phyloP scores from a whole-genome alignment of 352 stramenopile genomes.

The Phytophthora cactorum region DNA sequence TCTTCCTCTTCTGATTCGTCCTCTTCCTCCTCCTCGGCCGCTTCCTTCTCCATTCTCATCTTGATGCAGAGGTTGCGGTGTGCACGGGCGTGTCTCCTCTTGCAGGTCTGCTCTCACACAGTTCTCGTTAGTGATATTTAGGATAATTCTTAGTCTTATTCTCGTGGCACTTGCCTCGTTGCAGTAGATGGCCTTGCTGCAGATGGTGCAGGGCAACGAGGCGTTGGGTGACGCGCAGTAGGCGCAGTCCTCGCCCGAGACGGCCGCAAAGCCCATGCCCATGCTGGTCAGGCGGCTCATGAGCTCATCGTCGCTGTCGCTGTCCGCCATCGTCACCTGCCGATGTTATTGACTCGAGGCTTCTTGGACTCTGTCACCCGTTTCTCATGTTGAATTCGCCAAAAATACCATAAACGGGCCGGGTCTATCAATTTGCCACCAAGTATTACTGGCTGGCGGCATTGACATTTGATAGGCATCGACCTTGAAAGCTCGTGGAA shows the following conservation, averaged over 20 bases:
- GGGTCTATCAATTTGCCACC: background rate
- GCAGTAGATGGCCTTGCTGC: slow-evolving; percentile 72
- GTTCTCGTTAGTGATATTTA: slow-evolving; percentile 3
- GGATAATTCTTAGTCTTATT: slow-evolving; percentile 13
- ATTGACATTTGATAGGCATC: slow-evolving; percentile 10
- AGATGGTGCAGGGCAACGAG: slow-evolving; percentile 68
- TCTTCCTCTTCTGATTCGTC: slow-evolving; percentile 51
- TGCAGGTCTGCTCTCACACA: slow-evolving; percentile 53
- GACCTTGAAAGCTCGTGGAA: slow-evolving; percentile 13
- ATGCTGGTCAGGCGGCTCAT: slow-evolving; percentile 72
- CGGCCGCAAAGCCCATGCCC: slow-evolving; percentile 33
- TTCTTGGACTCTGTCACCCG: slow-evolving; percentile 27
- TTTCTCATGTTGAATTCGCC: slow-evolving; percentile 27
- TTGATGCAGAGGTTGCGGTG: slow-evolving; percentile 79
- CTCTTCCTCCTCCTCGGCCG: slow-evolving; percentile 55
- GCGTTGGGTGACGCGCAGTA: slow-evolving; percentile 73
- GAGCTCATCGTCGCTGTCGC: slow-evolving; percentile 89
- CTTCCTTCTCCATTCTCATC: slow-evolving; percentile 69
- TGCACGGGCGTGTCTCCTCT: slow-evolving; percentile 69
- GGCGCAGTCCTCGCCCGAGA: slow-evolving; percentile 63
- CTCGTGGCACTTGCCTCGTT: slow-evolving; percentile 50
- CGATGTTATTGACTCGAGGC: slow-evolving; percentile 11
- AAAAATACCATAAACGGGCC: slow-evolving; percentile 29
- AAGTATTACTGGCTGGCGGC: slow-evolving; percentile 3
- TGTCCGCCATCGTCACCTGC: slow-evolving; percentile 56